Evolutionary conservation across 208 protist species (phyloP).

Genomic region (Acanthamoeba castellanii): DNA sequence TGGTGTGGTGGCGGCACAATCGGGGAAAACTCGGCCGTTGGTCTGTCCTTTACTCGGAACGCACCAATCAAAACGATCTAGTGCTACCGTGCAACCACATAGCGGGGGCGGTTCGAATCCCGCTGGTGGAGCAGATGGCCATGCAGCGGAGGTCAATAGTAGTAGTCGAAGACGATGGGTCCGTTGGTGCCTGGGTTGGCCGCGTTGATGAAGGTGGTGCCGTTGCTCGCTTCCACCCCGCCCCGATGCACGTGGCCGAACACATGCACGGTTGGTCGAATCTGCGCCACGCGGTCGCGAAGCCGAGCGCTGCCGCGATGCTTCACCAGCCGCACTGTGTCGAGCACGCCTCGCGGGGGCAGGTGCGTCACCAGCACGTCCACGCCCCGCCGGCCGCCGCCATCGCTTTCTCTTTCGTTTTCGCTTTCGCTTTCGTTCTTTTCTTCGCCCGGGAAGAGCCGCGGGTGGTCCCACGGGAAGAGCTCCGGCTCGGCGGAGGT

Average conservation of each 20-base stretch:
- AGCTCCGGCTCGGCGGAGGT: slow-evolving; percentile 18
- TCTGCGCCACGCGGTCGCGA: background rate
- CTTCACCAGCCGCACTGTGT: slow-evolving; percentile 38
- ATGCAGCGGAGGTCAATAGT: slow-evolving; percentile 21
- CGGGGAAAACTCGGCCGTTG: too few relatives aligned
- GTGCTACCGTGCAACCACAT: too few relatives aligned
- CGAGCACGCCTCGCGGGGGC: slow-evolving; percentile 44
- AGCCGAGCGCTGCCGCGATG: slow-evolving; percentile 36
- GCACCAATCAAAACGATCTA: too few relatives aligned
- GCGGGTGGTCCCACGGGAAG: slow-evolving; percentile 30
- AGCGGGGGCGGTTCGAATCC: too few relatives aligned
- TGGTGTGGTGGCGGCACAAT: too few relatives aligned
- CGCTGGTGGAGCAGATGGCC: background rate
- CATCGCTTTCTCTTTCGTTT: background rate
- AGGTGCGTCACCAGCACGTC: slow-evolving; percentile 72
- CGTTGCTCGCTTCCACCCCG: background rate
- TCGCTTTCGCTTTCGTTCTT: too few relatives aligned
- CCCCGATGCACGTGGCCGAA: slow-evolving; percentile 70
- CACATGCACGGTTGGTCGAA: slow-evolving; percentile 63
- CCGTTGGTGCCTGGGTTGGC: background rate
- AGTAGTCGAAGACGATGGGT: slow-evolving; percentile 54
- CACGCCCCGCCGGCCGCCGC: background rate
- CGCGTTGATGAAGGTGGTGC: slow-evolving; percentile 46
- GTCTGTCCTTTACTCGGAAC: too few relatives aligned
- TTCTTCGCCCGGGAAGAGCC: background rate